Evolutionary conservation across 306 rosid species (phyloP), one percentile per base, ranked within the genome.

Genomic region (Amphicarpaea edgeworthii): DNA sequence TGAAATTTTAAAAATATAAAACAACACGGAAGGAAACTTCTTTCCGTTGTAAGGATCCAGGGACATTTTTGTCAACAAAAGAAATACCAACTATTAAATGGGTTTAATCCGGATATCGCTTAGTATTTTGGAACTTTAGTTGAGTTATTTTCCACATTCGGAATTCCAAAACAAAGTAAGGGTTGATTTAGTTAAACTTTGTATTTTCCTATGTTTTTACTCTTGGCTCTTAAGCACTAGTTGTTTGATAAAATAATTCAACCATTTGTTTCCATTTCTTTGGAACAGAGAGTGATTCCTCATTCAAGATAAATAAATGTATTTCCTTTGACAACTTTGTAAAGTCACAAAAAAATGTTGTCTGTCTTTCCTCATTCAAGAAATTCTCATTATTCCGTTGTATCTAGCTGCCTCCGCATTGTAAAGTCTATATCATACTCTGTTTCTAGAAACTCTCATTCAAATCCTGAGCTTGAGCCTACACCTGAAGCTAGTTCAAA

Each of bases 391-490:
- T 68, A 43, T 57, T 83, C 86, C 69, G 68, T 84, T 65, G 21
- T 71, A 47, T 67, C 37, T 74, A 64, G 38, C n/a, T n/a, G n/a
- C 41, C 63, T 26, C 41, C 84, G 16, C 49, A 12, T 53, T 69
- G 77, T 68, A 1, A 88, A 79, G 16, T 77, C 80, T 58, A 67
- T 81, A 46, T 85, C 89, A 64, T 84, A 81, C 64, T 40, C 70
- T 24, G 89, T 57, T 61, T 84, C 93, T 7, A 80, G 62, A 68
- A 83, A 85, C 37, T 59, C 86, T 34, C 73, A 51, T 64, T 77
- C 93, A 19, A 77, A 84, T 38, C 73, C 87, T 0, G 85, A 89
- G 26, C 73, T 86, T 0, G 87, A 87, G 64, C 86, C 2, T 28
- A 3, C 32, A 58, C 59, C 78, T 51, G 58, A 71, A 55, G 38